A percentile compares a stretch with the other conserved stretches of the same genome.
Evolutionary conservation across 2,329 filamentous ascomycete genomes (phyloP).

Genomic region (Macrophomina phaseolina): DNA sequence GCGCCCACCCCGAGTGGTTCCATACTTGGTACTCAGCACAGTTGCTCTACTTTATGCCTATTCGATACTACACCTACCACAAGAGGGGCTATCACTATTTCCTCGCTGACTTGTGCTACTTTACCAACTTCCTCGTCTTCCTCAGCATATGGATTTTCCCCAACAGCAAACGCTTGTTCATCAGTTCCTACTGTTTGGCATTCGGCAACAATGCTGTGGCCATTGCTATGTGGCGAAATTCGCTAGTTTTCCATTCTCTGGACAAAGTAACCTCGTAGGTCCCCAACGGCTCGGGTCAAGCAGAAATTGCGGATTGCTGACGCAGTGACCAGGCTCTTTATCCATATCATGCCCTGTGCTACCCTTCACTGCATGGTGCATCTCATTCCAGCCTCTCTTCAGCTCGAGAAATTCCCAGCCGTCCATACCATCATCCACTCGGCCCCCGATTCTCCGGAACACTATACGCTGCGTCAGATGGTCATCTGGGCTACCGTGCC

Average conservation of each 20-base stretch:
- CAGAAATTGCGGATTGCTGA: not conserved
- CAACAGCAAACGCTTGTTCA: slow-evolving; percentile 86
- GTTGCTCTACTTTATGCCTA: slow-evolving; percentile 94
- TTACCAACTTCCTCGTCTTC: slow-evolving; percentile 86
- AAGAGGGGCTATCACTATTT: slow-evolving; percentile 87
- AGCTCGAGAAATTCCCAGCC: slow-evolving; percentile 78
- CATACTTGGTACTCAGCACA: slow-evolving; percentile 91
- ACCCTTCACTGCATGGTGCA: slow-evolving; percentile 93
- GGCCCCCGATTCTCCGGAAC: slow-evolving; percentile 71
- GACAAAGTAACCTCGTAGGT: slow-evolving; percentile 89
- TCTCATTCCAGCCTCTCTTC: slow-evolving; percentile 69
- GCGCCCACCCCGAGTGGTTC: slow-evolving; percentile 82
- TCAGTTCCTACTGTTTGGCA: slow-evolving; percentile 87
- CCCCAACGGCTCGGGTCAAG: slow-evolving; percentile 6
- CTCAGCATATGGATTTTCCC: slow-evolving; percentile 91
- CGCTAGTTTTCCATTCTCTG: slow-evolving; percentile 95
- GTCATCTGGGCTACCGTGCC: slow-evolving; percentile 92
- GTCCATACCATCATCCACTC: slow-evolving; percentile 79
- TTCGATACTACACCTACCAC: slow-evolving; percentile 90
- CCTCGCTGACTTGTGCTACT: slow-evolving; percentile 95
- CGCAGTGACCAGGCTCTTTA: slow-evolving; percentile 72
- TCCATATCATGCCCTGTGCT: slow-evolving; percentile 98
- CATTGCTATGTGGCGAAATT: slow-evolving; percentile 99
- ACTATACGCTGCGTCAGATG: slow-evolving; percentile 84
- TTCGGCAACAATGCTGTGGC: slow-evolving; percentile 97